Base-by-base conservation (phyloP, 495 filamentous ascomycete genomes). In the Cladorrhinum samala region DNA sequence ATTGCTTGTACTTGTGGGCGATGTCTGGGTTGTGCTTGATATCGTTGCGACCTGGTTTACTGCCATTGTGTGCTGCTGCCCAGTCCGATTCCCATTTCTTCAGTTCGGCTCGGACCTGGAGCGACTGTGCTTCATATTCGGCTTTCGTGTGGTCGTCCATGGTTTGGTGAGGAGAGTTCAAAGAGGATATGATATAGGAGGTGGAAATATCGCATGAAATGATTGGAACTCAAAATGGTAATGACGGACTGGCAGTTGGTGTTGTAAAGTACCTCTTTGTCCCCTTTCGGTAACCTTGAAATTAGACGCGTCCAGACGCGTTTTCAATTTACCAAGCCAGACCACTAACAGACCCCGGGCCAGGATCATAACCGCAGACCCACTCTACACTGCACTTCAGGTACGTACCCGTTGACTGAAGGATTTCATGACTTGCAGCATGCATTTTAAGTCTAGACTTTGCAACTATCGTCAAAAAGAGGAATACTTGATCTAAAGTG, bases 1-100 rank as follows among this genome's bases (percentile, higher is more conserved):
- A 98, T 56, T 89, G 83, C 61, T 91, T 95, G 70, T 98, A 96
- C 72, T 96, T 96, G 1, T 79, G 74, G 37, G 89, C 87, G 60
- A 96, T 95, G 2, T 80, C 80, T 8, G 82, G 81, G 59, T 91
- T 82, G 52, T 83, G 77, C 68, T 95, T 96, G 65, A 96, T 95
- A 68, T 96, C 91, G 13, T 85, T 82, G 36, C 89, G 84, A 17
- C 78, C 76, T 11, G 93, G 85, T 72, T 95, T 96, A 47, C 75
- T 77, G 14, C 90, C 91, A 9, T 70, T 75, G 62, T 95, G 79
- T 1, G 72, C 70, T 18, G 71, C 69, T 1, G 87, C 80, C 73
- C 93, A 96, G 5, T 78, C 71, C 58, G 79, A 81, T 68, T 98
- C 92, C 85, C 90, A 98, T 63, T 76, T 69, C 67, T 96, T 98